phyloP scores from a whole-genome alignment of 1,284 basidiomycete species.

The Apiotrichum sp. region DNA sequence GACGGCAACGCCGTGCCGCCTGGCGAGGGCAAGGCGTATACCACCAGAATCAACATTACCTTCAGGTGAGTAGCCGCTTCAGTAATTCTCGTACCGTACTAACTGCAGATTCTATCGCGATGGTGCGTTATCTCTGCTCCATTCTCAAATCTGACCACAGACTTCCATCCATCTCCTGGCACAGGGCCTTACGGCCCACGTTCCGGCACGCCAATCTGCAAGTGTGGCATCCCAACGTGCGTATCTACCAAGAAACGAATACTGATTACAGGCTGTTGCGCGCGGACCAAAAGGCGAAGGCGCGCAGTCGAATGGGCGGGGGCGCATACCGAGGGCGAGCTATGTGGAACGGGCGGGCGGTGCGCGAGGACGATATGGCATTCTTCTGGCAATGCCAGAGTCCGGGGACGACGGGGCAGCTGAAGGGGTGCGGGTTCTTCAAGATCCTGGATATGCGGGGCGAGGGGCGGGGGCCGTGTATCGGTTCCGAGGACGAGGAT shows the following conservation, averaged over 20 bases:
- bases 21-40: constrained; percentile 50
- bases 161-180: constrained; percentile 60
- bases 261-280: constrained; percentile 36
- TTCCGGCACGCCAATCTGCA: constrained; percentile 55
- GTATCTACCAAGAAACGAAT: constrained; percentile 8
- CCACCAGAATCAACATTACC: constrained; percentile 78
- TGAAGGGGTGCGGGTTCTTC: constrained; percentile 78
- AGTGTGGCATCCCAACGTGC: constrained; percentile 66
- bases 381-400: constrained; percentile 87
- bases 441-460: constrained; percentile 66
- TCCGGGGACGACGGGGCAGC: constrained; percentile 66
- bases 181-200: constrained; percentile 21
- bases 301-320: constrained; percentile 16
- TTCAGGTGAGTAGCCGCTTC: constrained; percentile 53
- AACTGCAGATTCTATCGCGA: constrained; percentile 31
- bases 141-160: constrained; percentile 51
- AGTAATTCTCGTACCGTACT: background rate
- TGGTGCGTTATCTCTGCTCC: constrained; percentile 17
- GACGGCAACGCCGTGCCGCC: constrained; percentile 21
- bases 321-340: background rate
- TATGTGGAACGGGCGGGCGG: constrained; percentile 4
- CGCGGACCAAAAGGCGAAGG: constrained; percentile 48
- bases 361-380: constrained; percentile 46
- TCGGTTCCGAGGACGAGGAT: constrained; percentile 16
- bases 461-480: constrained; percentile 58